Conservation (phyloP, 2,329 filamentous ascomycete genomes). For the Didymella keratinophila region DNA sequence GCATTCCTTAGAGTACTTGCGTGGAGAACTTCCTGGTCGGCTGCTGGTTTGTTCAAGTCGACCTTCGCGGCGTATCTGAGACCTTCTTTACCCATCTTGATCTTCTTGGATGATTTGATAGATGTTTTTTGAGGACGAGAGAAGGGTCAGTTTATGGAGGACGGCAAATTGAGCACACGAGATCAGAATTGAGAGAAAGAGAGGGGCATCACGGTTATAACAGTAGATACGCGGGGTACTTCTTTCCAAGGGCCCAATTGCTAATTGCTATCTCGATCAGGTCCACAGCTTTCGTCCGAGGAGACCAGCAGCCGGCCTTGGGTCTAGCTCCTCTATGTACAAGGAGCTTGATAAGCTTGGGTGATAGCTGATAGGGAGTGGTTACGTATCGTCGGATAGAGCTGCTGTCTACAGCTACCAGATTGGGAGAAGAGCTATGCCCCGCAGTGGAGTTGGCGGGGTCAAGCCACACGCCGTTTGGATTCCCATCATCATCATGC, state of each 20-base stretch:
- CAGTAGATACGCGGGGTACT: conserved; percentile 29
- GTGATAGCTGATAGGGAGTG: conserved; percentile 35
- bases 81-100: conserved; percentile 58
- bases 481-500: conserved; percentile 35
- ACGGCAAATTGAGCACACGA: background rate
- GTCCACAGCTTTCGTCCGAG: conserved; percentile 23
- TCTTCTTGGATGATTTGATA: background rate
- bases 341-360: conserved; percentile 46
- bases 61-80: conserved; percentile 78
- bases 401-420: conserved; percentile 30
- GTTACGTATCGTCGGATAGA: conserved; percentile 46
- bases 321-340: conserved; percentile 21
- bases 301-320: conserved; percentile 15
- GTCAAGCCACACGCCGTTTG: conserved; percentile 21
- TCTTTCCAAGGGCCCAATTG: conserved; percentile 21
- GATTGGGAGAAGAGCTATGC: conserved; percentile 31
- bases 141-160: background rate
- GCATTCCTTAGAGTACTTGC: conserved; percentile 55
- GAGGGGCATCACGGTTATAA: conserved; percentile 27
- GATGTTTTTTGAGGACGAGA: background rate
- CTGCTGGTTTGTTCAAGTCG: conserved; percentile 73
- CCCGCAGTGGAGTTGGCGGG: conserved; percentile 37
- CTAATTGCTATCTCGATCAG: conserved; percentile 32
- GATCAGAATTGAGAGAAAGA: background rate
- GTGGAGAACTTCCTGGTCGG: conserved; percentile 74